Evolutionary conservation across 75 land plant genomes (phyloP).

Genomic region (Adiantum capillusveneris): DNA sequence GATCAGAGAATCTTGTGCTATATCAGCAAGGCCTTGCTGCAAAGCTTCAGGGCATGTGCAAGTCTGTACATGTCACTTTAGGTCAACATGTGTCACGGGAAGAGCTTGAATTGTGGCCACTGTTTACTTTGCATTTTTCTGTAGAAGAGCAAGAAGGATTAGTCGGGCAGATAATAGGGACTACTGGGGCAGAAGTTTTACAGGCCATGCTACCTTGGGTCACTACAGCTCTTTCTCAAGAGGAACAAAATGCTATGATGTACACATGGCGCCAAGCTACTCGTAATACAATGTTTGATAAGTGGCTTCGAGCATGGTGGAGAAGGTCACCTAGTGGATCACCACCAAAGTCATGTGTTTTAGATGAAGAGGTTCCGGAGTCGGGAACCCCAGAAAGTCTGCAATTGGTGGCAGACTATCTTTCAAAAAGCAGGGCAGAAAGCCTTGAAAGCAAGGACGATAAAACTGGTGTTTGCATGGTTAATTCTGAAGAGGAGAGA

Average conservation of each 20-base stretch:
- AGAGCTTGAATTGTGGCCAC: conserved; percentile 67
- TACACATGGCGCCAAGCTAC: conserved; percentile 53
- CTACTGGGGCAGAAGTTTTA: conserved; percentile 60
- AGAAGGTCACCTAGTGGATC: conserved; percentile 25
- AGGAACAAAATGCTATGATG: conserved; percentile 52
- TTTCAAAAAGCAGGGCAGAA: conserved; percentile 15
- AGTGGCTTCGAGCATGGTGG: conserved; percentile 81
- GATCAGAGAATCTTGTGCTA: background rate
- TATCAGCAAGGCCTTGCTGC: conserved; percentile 24
- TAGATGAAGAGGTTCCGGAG: conserved; percentile 25
- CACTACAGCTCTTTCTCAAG: conserved; percentile 46
- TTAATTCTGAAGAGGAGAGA: background rate
- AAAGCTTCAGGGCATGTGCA: conserved; percentile 61
- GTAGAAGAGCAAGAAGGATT: conserved; percentile 62
- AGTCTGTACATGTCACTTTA: conserved; percentile 36
- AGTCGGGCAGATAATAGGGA: conserved; percentile 56
- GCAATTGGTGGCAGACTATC: conserved; percentile 45
- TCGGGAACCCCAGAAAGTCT: conserved; percentile 37
- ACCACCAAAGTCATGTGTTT: conserved; percentile 7
- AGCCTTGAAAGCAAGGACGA: background rate
- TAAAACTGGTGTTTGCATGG: background rate
- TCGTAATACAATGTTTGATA: conserved; percentile 63
- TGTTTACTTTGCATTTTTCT: conserved; percentile 51
- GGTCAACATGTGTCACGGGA: conserved; percentile 57
- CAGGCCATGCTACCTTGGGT: conserved; percentile 80